phyloP scores from a whole-genome alignment of 495 filamentous ascomycete genomes.

The Xylaria bambusicola region DNA sequence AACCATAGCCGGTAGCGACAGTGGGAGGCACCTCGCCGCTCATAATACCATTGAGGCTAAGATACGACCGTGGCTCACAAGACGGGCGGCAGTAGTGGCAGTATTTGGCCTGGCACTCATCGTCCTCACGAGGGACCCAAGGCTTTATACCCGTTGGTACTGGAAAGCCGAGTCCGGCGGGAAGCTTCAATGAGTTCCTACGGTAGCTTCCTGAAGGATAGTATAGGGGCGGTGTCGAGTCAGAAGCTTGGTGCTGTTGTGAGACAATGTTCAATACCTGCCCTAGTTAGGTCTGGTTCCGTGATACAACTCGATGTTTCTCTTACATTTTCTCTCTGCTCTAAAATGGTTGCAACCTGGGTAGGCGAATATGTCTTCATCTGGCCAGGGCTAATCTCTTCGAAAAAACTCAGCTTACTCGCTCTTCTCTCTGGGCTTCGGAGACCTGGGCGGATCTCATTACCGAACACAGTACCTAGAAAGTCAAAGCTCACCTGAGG shows the following conservation, averaged over 20 bases:
- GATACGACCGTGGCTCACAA: conserved; percentile 45
- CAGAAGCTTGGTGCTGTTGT: neutral
- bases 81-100: conserved; percentile 54
- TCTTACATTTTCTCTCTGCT: conserved; percentile 44
- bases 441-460: conserved; percentile 31
- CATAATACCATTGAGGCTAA: conserved; percentile 52
- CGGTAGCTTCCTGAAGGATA: conserved; percentile 4
- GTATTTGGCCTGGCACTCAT: conserved; percentile 53
- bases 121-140: conserved; percentile 40
- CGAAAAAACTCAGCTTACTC: conserved; percentile 45
- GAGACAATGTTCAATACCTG: conserved; percentile 8
- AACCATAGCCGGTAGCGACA: conserved; percentile 47
- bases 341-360: conserved; percentile 43
- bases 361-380: conserved; percentile 44
- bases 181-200: neutral
- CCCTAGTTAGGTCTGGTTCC: neutral
- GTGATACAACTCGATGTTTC: neutral
- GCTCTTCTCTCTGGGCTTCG: conserved; percentile 37
- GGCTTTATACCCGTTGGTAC: conserved; percentile 22
- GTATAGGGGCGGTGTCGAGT: conserved; percentile 7
- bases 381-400: conserved; percentile 53
- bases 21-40: conserved; percentile 45
- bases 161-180: conserved; percentile 18
- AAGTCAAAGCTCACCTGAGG: conserved; percentile 27
- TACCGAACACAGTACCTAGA: conserved; percentile 11